Conservation (phyloP, 202 grass and related monocot genomes). For the Saccharum hybrid region DNA sequence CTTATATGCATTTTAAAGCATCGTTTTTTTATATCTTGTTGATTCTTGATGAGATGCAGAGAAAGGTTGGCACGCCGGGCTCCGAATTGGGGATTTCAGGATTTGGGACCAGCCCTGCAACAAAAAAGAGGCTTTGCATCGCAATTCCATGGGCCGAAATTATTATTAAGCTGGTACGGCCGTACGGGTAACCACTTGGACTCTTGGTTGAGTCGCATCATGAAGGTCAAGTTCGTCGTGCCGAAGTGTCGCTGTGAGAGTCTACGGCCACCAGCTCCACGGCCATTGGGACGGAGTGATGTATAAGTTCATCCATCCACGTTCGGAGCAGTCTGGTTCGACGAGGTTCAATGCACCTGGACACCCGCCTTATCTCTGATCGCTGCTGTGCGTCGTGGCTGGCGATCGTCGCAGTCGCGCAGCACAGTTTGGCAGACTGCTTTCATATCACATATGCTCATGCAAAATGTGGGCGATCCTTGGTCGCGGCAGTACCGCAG, state of each 20-base stretch:
- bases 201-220: background rate
- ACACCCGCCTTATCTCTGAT: conserved; percentile 8
- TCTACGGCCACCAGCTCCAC: background rate
- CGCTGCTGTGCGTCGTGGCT: background rate
- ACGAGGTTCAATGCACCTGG: conserved; percentile 36
- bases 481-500: too few relatives aligned
- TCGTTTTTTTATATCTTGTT: background rate
- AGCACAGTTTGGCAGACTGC: background rate
- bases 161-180: too few relatives aligned
- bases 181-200: too few relatives aligned
- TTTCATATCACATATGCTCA: background rate
- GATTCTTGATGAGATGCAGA: background rate
- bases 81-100: too few relatives aligned
- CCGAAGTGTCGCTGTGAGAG: background rate
- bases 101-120: too few relatives aligned
- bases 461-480: conserved; percentile 10
- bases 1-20: too few relatives aligned
- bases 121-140: background rate
- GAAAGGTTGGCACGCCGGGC: too few relatives aligned
- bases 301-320: background rate
- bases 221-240: background rate
- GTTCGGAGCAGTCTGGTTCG: background rate
- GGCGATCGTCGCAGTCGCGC: background rate
- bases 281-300: background rate
- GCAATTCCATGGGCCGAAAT: too few relatives aligned